Evolutionary conservation across 768 basidiomycete species (phyloP), one percentile per base, ranked within the genome.

Genomic region (Naganishia vaughanmartiniae): DNA sequence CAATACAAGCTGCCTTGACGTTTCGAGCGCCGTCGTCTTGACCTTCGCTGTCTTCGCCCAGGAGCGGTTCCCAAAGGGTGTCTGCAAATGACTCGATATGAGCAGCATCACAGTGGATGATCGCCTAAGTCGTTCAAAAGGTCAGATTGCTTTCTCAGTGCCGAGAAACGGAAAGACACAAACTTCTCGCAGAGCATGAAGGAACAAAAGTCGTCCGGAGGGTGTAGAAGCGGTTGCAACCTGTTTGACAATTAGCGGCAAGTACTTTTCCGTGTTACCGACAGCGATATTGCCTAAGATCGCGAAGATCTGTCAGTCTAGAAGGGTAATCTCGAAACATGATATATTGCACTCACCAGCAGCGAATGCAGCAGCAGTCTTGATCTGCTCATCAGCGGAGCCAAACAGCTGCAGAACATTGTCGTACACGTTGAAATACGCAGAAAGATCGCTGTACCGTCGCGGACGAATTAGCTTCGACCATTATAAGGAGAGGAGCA

Each of bases 111-210:
- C 90, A 92, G 79, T 98, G 92, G 0, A 91, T 91, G 68, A 98
- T 93, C 56, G 95, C 91, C 91, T 93, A 68, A 0, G 54, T 65
- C 45, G 19, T 39, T 31, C 19, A 48, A 34, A 63, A 15, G 2
- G 11, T 70, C 54, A 17, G 26, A 17, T 36, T 21, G 24, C 45
- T 54, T 31, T 4, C 12, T 39, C 10, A 30, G 39, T 65, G 39
- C n/a, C 21, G 73, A 4, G 54, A 17, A 33, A 2, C 17, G 28
- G 15, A 33, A 67, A 26, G 48, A 12, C 12, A 73, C 84, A 65
- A 26, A 89, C 91, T 86, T 97, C 95, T 81, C 96, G 96, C 60
- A 97, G 83, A 12, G 95, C 92, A 76, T 98, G 92, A 30, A 99
- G 84, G 12, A 92, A 89, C 28, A 97, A 83, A 36, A 98, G 81